Evolutionary conservation across 129 eudicot species (phyloP).

Genomic region (Centaurea solstitialis): DNA sequence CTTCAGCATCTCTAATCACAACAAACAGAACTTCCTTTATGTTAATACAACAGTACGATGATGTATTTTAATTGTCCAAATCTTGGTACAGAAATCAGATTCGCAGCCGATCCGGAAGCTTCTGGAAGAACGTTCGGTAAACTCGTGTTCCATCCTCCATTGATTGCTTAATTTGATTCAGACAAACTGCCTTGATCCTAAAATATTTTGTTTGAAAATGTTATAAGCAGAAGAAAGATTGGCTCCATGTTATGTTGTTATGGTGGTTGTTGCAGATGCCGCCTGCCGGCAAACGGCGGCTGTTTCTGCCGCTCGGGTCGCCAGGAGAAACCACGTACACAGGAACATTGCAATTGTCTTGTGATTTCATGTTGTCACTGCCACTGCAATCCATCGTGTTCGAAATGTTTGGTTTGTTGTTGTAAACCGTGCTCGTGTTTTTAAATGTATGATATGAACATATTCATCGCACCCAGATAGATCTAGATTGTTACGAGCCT

Average conservation of each 20-base stretch:
- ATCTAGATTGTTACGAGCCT: constrained; percentile 1
- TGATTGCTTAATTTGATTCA: not conserved
- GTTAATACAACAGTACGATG: not conserved
- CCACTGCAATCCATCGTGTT: constrained; percentile 23
- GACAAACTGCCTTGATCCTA: not conserved
- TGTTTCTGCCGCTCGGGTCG: not conserved
- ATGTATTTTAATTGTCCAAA: not conserved
- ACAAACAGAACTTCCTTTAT: not conserved
- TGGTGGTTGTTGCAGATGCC: constrained; percentile 8
- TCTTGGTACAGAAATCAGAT: constrained; percentile 18
- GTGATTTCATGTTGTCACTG: constrained; percentile 16
- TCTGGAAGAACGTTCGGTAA: constrained; percentile 31
- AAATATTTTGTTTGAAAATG: not conserved
- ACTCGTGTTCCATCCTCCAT: not conserved
- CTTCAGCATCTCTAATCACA: not conserved
- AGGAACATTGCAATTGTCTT: constrained; percentile 24
- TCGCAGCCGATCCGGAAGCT: constrained; percentile 8
- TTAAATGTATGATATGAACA: constrained; percentile 17
- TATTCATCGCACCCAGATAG: not conserved
- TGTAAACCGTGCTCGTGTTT: constrained; percentile 30
- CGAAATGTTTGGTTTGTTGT: constrained; percentile 21
- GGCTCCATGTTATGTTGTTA: constrained; percentile 21
- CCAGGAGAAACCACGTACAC: not conserved
- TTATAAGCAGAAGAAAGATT: constrained; percentile 9
- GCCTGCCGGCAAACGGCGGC: not conserved